Evolutionary conservation across 192 early-diverging fungal species (phyloP).

Genomic region (Gryganskiella cystojenkinii): DNA sequence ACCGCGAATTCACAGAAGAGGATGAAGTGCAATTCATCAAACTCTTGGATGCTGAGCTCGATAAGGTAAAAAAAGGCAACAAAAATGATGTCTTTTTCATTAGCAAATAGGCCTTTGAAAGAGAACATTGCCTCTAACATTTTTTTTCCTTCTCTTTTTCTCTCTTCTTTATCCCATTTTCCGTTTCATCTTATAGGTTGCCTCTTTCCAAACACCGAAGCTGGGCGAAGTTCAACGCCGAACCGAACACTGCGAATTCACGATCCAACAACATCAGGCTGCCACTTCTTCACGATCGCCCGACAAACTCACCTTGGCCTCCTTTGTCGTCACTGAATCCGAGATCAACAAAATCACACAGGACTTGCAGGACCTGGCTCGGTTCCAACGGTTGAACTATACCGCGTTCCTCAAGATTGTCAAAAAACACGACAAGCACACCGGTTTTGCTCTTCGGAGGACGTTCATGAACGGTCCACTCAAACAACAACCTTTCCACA

Average conservation of each 20-base stretch:
- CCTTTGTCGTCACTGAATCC: constrained; percentile 63
- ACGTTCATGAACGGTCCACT: constrained; percentile 79
- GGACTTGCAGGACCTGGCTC: constrained; percentile 78
- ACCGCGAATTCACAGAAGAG: constrained; percentile 78
- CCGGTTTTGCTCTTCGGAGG: constrained; percentile 73
- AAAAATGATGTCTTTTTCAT: background rate
- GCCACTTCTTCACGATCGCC: constrained; percentile 35
- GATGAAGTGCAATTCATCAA: constrained; percentile 91
- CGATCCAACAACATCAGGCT: constrained; percentile 49
- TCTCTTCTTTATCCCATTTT: constrained; percentile 7
- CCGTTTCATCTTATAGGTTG: constrained; percentile 56
- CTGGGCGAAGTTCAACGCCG: constrained; percentile 73
- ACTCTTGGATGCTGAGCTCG: constrained; percentile 84
- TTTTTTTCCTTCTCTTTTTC: constrained; percentile 31
- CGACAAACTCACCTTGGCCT: constrained; percentile 57
- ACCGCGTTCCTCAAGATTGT: constrained; percentile 88
- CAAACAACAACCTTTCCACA: constrained; percentile 82
- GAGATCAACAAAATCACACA: constrained; percentile 79
- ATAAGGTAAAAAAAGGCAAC: constrained; percentile 71
- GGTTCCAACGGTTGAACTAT: constrained; percentile 80
- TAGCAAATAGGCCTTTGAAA: background rate
- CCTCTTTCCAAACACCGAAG: constrained; percentile 77
- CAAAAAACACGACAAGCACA: constrained; percentile 98
- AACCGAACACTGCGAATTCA: constrained; percentile 73
- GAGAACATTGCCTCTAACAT: background rate